These are phyloP conservation scores for Ustulina deusta DNA, from an alignment of 2,329 filamentous ascomycete genomes.

Conservation along the genomic window DNA sequence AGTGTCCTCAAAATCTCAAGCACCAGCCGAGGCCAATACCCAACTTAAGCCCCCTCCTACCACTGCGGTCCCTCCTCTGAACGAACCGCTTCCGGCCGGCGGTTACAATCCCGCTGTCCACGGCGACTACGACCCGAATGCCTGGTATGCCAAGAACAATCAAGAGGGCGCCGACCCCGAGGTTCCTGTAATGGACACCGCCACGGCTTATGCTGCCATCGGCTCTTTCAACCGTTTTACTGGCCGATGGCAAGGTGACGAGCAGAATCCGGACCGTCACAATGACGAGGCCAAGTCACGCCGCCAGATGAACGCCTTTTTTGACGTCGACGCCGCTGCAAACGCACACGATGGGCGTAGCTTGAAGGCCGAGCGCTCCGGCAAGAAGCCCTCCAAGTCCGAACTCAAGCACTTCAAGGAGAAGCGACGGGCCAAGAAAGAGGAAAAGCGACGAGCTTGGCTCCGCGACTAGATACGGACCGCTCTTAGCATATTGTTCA, in stretches of 20 bases:
- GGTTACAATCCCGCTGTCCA: slow-evolving; percentile 98
- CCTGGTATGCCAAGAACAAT: slow-evolving; percentile 83
- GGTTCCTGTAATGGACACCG: slow-evolving; percentile 49
- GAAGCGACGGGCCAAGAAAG: slow-evolving; percentile 88
- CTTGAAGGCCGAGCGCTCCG: slow-evolving; percentile 88
- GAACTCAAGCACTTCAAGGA: slow-evolving; percentile 93
- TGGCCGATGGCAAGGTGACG: slow-evolving; percentile 79
- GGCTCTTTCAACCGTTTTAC: slow-evolving; percentile 93
- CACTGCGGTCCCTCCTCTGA: slow-evolving; percentile 49
- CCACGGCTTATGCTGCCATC: slow-evolving; percentile 70
- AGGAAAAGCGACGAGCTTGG: slow-evolving; percentile 95
- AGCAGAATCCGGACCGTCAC: slow-evolving; percentile 78
- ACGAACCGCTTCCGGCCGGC: slow-evolving; percentile 63
- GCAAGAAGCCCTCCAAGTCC: slow-evolving; percentile 84
- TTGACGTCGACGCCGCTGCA: slow-evolving; percentile 94
- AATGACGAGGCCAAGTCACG: slow-evolving; percentile 88
- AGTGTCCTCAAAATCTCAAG: slow-evolving; percentile 62
- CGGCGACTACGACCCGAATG: slow-evolving; percentile 94
- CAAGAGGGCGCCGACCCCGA: slow-evolving; percentile 52
- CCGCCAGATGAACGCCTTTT: slow-evolving; percentile 93
- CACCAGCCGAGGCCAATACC: slow-evolving; percentile 44
- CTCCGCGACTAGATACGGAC: slow-evolving; percentile 75
- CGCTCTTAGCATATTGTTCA: slow-evolving; percentile 16
- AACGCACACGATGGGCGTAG: slow-evolving; percentile 91
- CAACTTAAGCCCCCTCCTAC: slow-evolving; percentile 46